Base-by-base conservation (phyloP, 768 basidiomycete species). In the Lenzites betulinus region DNA sequence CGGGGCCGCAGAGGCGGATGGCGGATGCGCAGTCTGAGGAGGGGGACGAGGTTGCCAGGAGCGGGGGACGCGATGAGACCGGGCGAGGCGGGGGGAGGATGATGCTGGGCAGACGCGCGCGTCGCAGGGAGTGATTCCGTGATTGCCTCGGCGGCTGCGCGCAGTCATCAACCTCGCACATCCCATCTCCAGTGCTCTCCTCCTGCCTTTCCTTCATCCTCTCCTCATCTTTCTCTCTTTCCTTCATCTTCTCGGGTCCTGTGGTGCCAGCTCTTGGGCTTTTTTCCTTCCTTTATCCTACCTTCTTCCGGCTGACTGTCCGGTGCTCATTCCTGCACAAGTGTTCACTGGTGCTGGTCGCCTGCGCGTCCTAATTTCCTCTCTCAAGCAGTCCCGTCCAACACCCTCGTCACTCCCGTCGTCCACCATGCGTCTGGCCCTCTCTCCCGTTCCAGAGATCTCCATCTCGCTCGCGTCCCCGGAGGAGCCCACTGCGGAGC, bases 401-500 rank as follows among this genome's bases (percentile, higher is more conserved):
- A 65, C 69, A 59, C 41, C 50, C 62, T 54, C 64, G 70, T 67
- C 78, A 63, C 58, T 60, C 48, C 59, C 60, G 39, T 38, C 49
- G 39, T 51, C 44, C 66, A 62, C 66, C 66, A 73, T 73, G 73
- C 65, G 56, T 51, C 66, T 73, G 66, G 71, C 72, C 61, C 62
- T 53, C 59, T 73, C 77, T 55, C 75, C 80, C 58, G 74, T 90
- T 67, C 89, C 90, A 64, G 77, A 81, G 63, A 92, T 93, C 66
- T 81, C 79, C 66, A 83, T 93, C 68, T 90, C 87, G 22, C 83
- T 79, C 35, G 83, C 89, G 49, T 83, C 86, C 3, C 82, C 82
- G n/a, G 77, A 82, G 64, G 80, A 82, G 51, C 71, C 74, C 43
- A 54, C 68, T 33, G 65, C 74, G 33, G 85, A 89, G 70, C 84